Percentiles rank a stretch among this genome's conserved stretches.
phyloP scores from a whole-genome alignment of 768 basidiomycete genomes.

The Russula ochroleuca region DNA sequence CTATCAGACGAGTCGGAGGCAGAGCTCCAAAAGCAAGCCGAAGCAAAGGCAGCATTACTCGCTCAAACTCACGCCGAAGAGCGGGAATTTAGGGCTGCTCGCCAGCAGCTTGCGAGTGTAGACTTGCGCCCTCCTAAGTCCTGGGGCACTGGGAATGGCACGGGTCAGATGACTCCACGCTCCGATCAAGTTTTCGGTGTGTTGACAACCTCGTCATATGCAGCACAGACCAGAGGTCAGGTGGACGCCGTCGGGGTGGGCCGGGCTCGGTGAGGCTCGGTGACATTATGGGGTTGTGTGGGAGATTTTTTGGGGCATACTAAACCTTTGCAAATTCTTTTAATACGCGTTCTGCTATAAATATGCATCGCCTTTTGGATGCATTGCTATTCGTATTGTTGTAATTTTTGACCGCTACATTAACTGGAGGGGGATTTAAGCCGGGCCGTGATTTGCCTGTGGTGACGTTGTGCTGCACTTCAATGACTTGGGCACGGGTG shows the following conservation, averaged over 20 bases:
- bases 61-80: constrained; percentile 82
- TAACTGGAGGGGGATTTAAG: background rate
- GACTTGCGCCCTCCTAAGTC: constrained; percentile 72
- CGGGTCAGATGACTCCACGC: constrained; percentile 20
- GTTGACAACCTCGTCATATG: constrained; percentile 19
- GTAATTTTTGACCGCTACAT: constrained; percentile 9
- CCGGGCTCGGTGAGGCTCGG: constrained; percentile 23
- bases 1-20: constrained; percentile 91
- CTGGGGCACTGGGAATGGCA: constrained; percentile 48
- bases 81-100: constrained; percentile 73
- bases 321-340: constrained; percentile 9
- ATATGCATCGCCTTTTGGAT: constrained; percentile 10
- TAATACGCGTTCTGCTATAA: constrained; percentile 10
- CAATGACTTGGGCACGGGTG: constrained; percentile 8
- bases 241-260: constrained; percentile 27
- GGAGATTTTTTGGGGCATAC: constrained; percentile 4
- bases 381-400: constrained; percentile 9
- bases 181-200: constrained; percentile 19
- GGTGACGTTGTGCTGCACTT: constrained; percentile 3
- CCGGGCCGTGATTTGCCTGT: constrained; percentile 18
- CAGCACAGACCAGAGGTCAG: constrained; percentile 26
- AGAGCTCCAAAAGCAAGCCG: constrained; percentile 81
- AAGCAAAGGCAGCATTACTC: constrained; percentile 67
- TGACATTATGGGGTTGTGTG: constrained; percentile 9
- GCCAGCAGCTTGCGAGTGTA: constrained; percentile 70